Percentiles rank a stretch among this genome's conserved stretches.
phyloP scores from a whole-genome alignment of 2,329 filamentous ascomycete species.

The Raffaelea arxii region DNA sequence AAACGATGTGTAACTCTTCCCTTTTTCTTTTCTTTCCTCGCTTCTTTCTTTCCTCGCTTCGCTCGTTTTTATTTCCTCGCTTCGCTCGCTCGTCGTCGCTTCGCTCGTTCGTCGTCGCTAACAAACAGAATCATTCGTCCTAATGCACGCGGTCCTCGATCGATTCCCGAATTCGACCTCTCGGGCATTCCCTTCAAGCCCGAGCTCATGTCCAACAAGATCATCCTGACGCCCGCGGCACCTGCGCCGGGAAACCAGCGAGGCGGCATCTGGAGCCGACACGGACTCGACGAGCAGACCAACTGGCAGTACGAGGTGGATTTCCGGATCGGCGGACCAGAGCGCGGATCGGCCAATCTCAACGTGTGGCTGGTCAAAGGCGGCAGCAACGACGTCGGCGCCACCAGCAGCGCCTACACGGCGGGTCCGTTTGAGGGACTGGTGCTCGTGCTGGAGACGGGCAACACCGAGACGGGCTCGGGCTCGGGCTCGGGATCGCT shows the following conservation, averaged over 20 bases:
- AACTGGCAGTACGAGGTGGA: constrained; percentile 82
- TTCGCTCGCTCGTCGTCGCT: too few species aligned
- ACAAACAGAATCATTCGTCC: too few species aligned
- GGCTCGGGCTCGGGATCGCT: constrained; percentile 69
- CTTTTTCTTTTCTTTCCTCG: too few species aligned
- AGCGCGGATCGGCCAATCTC: constrained; percentile 77
- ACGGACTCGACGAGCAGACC: constrained; percentile 48
- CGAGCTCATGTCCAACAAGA: constrained; percentile 72
- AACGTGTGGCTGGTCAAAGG: constrained; percentile 85
- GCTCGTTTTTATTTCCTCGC: too few species aligned
- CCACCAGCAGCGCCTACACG: constrained; percentile 76
- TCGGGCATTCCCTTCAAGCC: constrained; percentile 44
- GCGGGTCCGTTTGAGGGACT: constrained; percentile 82
- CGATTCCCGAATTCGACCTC: constrained; percentile 47
- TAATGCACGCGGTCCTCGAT: too few species aligned
- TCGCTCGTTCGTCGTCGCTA: too few species aligned
- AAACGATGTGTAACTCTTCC: too few species aligned
- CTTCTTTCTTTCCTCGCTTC: too few species aligned
- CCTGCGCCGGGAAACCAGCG: constrained; percentile 77
- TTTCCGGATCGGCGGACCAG: constrained; percentile 78
- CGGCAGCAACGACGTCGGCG: constrained; percentile 54
- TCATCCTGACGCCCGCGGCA: constrained; percentile 82
- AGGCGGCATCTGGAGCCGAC: constrained; percentile 71
- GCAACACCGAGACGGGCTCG: constrained; percentile 51
- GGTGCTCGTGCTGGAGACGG: constrained; percentile 74